These are phyloP conservation scores for Gracilariopsis chorda DNA, from an alignment of 23 red algal species.

Conservation along the genomic window DNA sequence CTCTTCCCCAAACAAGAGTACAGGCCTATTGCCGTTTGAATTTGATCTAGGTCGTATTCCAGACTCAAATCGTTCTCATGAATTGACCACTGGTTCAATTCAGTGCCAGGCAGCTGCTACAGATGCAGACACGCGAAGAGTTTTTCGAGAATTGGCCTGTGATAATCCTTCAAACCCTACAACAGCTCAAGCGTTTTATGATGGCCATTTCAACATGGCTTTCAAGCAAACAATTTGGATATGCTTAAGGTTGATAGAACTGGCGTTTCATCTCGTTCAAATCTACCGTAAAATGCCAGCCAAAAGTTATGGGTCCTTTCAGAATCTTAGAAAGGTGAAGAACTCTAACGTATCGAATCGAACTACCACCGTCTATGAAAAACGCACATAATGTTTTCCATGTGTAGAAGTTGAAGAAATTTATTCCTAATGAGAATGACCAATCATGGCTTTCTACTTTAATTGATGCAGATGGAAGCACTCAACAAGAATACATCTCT, in stretches of 20 bases:
- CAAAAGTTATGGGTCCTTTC: constrained; percentile 19
- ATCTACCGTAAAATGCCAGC: neutral
- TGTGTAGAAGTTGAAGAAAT: neutral
- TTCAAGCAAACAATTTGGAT: neutral
- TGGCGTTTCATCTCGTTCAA: neutral
- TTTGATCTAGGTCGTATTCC: neutral
- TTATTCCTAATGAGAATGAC: too few species aligned
- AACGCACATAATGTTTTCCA: constrained; percentile 15
- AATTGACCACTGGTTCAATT: neutral
- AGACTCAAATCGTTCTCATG: neutral
- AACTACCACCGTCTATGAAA: constrained; percentile 14
- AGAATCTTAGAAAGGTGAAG: neutral
- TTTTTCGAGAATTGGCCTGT: neutral
- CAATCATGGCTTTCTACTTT: too few species aligned
- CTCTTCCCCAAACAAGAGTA: too few species aligned
- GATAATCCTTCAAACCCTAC: neutral
- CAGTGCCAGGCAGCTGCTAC: neutral
- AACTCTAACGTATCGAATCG: neutral
- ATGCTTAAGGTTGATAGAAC: neutral
- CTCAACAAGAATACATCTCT: too few species aligned
- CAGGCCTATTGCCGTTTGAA: constrained; percentile 1
- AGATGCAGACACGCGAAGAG: neutral
- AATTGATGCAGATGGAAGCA: too few species aligned
- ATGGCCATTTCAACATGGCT: neutral
- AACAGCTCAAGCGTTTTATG: neutral